phyloP scores from a whole-genome alignment of 164 flowering plant genomes.

The Berberis vulgaris region DNA sequence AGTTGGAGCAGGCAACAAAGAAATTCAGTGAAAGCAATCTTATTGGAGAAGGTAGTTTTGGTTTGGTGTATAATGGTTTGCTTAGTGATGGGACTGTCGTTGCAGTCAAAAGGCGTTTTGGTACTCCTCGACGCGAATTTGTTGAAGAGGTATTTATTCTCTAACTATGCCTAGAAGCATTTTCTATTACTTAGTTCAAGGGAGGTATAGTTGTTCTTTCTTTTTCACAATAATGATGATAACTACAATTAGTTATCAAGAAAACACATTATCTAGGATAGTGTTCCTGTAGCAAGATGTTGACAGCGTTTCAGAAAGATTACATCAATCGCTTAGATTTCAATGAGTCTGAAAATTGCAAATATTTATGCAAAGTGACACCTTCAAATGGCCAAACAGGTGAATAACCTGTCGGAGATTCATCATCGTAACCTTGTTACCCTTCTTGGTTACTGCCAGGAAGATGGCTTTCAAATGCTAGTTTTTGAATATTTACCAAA shows the following conservation, averaged over 20 bases:
- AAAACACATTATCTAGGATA: too few relatives aligned
- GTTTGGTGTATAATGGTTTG: conserved; percentile 55
- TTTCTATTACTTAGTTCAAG: not conserved
- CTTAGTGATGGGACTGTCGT: conserved; percentile 64
- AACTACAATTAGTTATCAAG: too few relatives aligned
- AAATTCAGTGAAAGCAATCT: conserved; percentile 44
- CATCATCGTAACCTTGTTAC: conserved; percentile 50
- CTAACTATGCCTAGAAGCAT: not conserved
- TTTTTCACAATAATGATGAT: not conserved
- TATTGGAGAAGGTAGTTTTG: conserved; percentile 61
- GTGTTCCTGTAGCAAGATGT: too few relatives aligned
- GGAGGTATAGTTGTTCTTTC: not conserved
- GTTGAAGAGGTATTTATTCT: conserved; percentile 36
- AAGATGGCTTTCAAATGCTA: conserved; percentile 47
- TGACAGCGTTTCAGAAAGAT: too few relatives aligned
- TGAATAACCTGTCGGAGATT: conserved; percentile 34
- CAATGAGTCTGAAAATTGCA: too few relatives aligned
- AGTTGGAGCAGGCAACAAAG: conserved; percentile 55
- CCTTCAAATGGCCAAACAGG: conserved; percentile 29
- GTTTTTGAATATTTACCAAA: conserved; percentile 62
- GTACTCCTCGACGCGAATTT: conserved; percentile 38
- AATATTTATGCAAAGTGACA: conserved; percentile 1
- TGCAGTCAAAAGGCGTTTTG: conserved; percentile 53
- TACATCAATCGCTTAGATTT: too few relatives aligned
- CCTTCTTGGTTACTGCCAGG: conserved; percentile 65